Conservation (phyloP, 192 early-diverging fungal species). For the Oehlia diaphana region DNA sequence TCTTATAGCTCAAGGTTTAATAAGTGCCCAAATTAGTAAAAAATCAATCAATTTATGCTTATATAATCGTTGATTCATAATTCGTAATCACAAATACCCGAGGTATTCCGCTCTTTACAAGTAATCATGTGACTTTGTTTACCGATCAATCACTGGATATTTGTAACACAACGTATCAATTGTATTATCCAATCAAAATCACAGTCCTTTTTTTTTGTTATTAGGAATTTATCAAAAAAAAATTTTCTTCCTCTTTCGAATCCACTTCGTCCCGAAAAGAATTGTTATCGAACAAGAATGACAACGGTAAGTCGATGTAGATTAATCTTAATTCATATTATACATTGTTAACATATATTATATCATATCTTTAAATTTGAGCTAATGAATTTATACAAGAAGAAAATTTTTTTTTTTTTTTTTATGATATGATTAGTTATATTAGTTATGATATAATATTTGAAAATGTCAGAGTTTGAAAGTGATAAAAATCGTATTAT, state of each 20-base stretch:
- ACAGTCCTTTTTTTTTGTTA: neutral
- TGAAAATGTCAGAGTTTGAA: too few relatives aligned
- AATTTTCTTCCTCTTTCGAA: conserved; percentile 8
- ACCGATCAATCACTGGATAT: too few relatives aligned
- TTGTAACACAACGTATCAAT: too few relatives aligned
- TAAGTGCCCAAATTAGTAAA: too few relatives aligned
- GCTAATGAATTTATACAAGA: neutral
- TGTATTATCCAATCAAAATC: neutral
- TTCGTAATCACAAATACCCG: too few relatives aligned
- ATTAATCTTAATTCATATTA: neutral
- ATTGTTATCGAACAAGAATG: neutral
- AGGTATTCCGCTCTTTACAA: too few relatives aligned
- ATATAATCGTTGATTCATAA: too few relatives aligned
- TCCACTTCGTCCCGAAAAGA: neutral
- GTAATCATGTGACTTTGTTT: too few relatives aligned
- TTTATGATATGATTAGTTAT: neutral
- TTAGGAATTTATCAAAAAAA: neutral
- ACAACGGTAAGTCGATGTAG: neutral
- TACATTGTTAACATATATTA: neutral
- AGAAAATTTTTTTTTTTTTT: neutral
- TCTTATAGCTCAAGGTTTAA: too few relatives aligned
- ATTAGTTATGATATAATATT: neutral
- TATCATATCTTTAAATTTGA: too few relatives aligned
- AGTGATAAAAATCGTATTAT: too few relatives aligned
- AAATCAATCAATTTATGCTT: too few relatives aligned